Evolutionary conservation across 495 filamentous ascomycete genomes (phyloP), one percentile per base, ranked within the genome.

Genomic region (Tuber aestivum): DNA sequence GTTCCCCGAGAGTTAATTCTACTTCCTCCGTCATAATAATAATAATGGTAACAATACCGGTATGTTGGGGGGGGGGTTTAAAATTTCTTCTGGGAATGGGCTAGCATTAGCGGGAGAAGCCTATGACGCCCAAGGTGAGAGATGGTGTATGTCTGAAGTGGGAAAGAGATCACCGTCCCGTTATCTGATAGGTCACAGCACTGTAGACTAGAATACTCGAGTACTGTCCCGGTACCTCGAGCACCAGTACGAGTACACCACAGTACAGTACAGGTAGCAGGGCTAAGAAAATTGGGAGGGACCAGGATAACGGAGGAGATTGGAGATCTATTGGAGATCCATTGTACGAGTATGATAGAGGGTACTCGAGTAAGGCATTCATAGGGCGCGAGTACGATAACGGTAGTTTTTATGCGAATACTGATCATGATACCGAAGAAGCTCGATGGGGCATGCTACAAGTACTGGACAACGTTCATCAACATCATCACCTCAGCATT

Each of bases 41-140:
- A 32, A 16, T 32, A n/a, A n/a, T n/a, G n/a, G n/a, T n/a, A n/a
- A n/a, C n/a, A n/a, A n/a, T n/a, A n/a, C n/a, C n/a, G 3, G 2
- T 56, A 14, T 61, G 1, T 42, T 5, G 7, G 2, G n/a, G 7
- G 23, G 5, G 16, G 16, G 7, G 44, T n/a, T n/a, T n/a, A n/a
- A n/a, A n/a, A n/a, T 40, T 40, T 40, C 56, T n/a, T 65, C 69
- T 44, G 70, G 65, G 56, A 75, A 50, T 44, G 69, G 6, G 56
- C 56, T 41, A 65, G 50, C 72, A 61, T 70, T 44, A 32, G 42
- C 56, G 27, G 72, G 35, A 72, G 74, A 75, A 72, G 14, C 41
- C 41, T 44, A 41, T 68, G 45, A 71, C 38, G 65, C 45, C 44
- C 14, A 78, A 72, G 72, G 69, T 42, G 68, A 74, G 72, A 72